Base-by-base conservation (phyloP, 164 flowering plant genomes). In the Nymphaea thermarum region DNA sequence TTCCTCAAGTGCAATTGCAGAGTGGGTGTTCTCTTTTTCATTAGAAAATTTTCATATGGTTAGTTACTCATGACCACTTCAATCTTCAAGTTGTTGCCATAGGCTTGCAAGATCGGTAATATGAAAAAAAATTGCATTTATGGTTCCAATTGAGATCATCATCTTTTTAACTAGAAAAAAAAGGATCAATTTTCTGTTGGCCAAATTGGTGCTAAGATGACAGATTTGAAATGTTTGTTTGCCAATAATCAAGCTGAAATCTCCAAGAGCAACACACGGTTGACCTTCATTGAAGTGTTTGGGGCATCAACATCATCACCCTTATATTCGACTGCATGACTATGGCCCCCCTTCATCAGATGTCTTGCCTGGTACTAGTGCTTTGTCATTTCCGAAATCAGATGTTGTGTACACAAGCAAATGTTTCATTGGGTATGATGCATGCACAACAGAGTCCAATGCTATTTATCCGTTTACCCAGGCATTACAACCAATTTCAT, bases 401-500 rank as follows among this genome's bases (percentile, higher is more conserved):
- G 64, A 60, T 12, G 59, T 3, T 36, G 43, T 53, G 55, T 45
- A 75, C 43, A 55, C 63, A 47, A 74, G 45, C 45, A 44, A 64
- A 51, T 4, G 43, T 44, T 47, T 60, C 65, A 42, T 72, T 3
- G 66, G 60, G 4, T 43, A 67, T 66, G 69, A 72, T 67, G 72
- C 74, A 16, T 63, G 43, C 66, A 60, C 64, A 12, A n/a, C 71
- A 10, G 57, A 68, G 16, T 67, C 78, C 14, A 12, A 66, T 36
- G 53, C 43, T 68, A 18, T 47, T n/a, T n/a, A 43, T 7, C 42
- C 43, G 11, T 62, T 12, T 14, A 51, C 3, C 45, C 69, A 67
- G 15, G 63, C 14, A 62, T 65, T 68, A 62, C 65, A 68, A 42
- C 67, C 77, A 47, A 71, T 78, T 63, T 47, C 71, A 68, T 4